phyloP scores from a whole-genome alignment of 371 early-diverging fungal species.

The Mucor irregularis region DNA sequence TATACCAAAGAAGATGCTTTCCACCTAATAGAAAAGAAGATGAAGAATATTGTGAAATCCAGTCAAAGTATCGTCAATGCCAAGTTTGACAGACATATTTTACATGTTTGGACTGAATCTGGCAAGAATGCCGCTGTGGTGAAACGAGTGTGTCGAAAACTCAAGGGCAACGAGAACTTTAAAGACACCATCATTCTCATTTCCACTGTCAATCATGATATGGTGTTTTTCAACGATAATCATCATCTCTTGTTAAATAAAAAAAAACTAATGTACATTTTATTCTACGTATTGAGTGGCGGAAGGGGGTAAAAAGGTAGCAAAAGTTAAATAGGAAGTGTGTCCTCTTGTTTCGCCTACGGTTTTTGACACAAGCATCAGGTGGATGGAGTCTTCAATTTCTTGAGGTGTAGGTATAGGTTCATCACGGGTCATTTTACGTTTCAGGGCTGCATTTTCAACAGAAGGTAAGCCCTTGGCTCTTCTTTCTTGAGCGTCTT shows the following conservation, averaged over 20 bases:
- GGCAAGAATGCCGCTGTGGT: constrained; percentile 35
- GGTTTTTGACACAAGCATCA: constrained; percentile 44
- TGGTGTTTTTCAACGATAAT: constrained; percentile 12
- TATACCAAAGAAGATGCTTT: constrained; percentile 45
- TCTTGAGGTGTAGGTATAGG: constrained; percentile 23
- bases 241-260: not conserved
- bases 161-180: not conserved
- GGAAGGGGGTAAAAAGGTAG: constrained; percentile 66
- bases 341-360: constrained; percentile 69
- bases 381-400: constrained; percentile 29
- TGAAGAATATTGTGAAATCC: constrained; percentile 42
- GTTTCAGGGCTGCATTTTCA: constrained; percentile 23
- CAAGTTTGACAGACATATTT: constrained; percentile 50
- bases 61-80: constrained; percentile 16
- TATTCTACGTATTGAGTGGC: not conserved
- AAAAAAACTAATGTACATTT: no score
- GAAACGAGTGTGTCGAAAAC: constrained; percentile 14
- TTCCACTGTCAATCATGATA: constrained; percentile 26
- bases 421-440: constrained; percentile 24
- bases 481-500: constrained; percentile 42
- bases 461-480: constrained; percentile 38
- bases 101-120: constrained; percentile 60
- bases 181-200: constrained; percentile 29
- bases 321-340: constrained; percentile 93
- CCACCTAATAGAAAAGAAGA: constrained; percentile 47